Evolutionary conservation across 495 filamentous ascomycete species (phyloP), one percentile per base, ranked within the genome.

Genomic region (Neurospora tetraspora): DNA sequence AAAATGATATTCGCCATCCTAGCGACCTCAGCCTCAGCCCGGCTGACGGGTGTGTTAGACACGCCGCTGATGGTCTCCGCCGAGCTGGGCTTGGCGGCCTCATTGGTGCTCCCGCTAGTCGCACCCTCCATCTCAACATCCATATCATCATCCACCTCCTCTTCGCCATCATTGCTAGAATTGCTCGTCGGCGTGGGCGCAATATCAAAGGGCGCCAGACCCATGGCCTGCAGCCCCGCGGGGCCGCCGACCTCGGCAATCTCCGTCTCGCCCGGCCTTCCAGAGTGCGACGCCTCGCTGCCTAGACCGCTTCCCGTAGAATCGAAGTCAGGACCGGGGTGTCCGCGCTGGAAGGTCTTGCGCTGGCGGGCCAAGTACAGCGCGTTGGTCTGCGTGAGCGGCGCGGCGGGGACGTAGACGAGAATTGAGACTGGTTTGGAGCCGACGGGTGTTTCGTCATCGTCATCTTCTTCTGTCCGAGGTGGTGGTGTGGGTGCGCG

Each of bases 381-480:
- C 1, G 90, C 89, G 81, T 94, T 97, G 69, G 87, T 86, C 76
- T 93, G 89, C 10, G 93, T 96, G 34, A 94, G 86, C 2, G 94
- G 94, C 18, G 90, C 93, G 27, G 91, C 90, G 0, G 94, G 94
- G 69, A 95, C 94, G 78, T 97, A 97, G 14, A 97, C 83, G 70
- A 85, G 81, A 20, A 84, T 81, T 2, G 80, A 83, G 5, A 77
- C 80, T 27, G 79, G 74, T 8, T 45, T 36, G n/a, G 39, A 16
- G 31, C 31, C 31, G 16, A 37, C 39, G 10, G 12, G 71, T 43
- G 37, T 42, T 3, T 72, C 68, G 16, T 42, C 69, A 7, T 74
- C 59, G 20, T 53, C 69, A 3, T 74, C 68, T 8, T 45, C 42
- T 71, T 16, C 70, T 6, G 14, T 40, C 43, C 39, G 34, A 20